These are phyloP conservation scores for Caloboletus inedulis DNA, from an alignment of 1,284 basidiomycete species.

Conservation along the genomic window DNA sequence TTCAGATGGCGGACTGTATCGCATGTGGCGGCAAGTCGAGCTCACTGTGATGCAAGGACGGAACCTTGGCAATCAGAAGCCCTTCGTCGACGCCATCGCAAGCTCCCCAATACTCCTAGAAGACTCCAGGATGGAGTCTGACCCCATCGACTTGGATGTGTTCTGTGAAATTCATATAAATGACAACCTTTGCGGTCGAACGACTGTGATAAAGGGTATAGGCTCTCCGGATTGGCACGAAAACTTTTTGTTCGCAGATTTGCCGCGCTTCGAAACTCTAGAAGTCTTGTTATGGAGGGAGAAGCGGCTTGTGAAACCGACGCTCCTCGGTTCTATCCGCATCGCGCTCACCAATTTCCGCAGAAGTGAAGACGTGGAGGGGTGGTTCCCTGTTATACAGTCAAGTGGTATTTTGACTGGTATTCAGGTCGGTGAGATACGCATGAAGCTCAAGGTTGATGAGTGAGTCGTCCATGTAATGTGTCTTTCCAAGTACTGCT, in stretches of 20 bases:
- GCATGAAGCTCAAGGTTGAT: conserved; percentile 66
- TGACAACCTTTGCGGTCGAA: conserved; percentile 61
- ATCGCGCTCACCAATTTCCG: conserved; percentile 69
- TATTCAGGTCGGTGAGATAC: conserved; percentile 68
- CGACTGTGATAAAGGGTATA: conserved; percentile 64
- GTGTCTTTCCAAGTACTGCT: conserved; percentile 11
- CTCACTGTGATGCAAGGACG: conserved; percentile 67
- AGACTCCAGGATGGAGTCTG: conserved; percentile 41
- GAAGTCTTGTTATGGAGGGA: conserved; percentile 64
- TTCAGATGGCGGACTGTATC: conserved; percentile 70
- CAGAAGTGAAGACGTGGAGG: conserved; percentile 69
- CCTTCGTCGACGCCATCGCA: conserved; percentile 28
- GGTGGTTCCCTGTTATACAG: conserved; percentile 77
- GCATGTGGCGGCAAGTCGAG: conserved; percentile 81
- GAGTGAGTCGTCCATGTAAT: conserved; percentile 52
- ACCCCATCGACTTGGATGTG: conserved; percentile 61
- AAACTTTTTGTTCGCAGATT: conserved; percentile 64
- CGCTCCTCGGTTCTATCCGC: conserved; percentile 56
- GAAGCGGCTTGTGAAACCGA: conserved; percentile 57
- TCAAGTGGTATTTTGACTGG: conserved; percentile 45
- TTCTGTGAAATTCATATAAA: conserved; percentile 71
- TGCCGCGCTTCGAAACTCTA: conserved; percentile 68
- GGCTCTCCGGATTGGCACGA: conserved; percentile 76
- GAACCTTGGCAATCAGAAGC: conserved; percentile 53
- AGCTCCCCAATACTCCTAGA: conserved; percentile 29